Evolutionary conservation across 1,284 basidiomycete genomes (phyloP).

Genomic region (Malassezia arunalokei): DNA sequence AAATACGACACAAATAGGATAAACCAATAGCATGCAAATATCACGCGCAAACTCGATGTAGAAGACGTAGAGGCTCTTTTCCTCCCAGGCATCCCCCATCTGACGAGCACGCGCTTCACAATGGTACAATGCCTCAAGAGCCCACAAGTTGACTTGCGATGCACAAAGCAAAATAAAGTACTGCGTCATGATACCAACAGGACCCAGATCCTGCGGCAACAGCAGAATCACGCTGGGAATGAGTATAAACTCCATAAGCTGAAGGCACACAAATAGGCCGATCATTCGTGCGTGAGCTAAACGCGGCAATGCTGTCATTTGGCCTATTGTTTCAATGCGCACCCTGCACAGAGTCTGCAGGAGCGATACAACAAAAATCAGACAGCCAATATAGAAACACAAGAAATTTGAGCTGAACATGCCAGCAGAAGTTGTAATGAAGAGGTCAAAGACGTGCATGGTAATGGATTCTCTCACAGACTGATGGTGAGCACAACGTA

Average conservation of each 20-base stretch:
- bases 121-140: conserved; percentile 70
- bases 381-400: conserved; percentile 59
- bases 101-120: conserved; percentile 66
- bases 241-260: conserved; percentile 60
- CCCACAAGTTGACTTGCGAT: conserved; percentile 57
- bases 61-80: conserved; percentile 92
- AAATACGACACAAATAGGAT: conserved; percentile 72
- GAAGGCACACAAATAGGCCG: conserved; percentile 59
- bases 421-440: not conserved
- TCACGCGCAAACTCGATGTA: conserved; percentile 79
- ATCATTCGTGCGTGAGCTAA: conserved; percentile 75
- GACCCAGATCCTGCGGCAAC: conserved; percentile 20
- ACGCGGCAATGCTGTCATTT: conserved; percentile 67
- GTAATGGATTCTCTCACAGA: not conserved
- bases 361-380: conserved; percentile 84
- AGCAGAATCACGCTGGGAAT: conserved; percentile 58
- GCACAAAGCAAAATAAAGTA: conserved; percentile 49
- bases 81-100: conserved; percentile 59
- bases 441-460: not conserved
- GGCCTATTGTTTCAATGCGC: conserved; percentile 91
- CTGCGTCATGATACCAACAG: conserved; percentile 63
- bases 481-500: not conserved
- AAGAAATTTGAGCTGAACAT: not conserved
- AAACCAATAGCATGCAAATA: conserved; percentile 81
- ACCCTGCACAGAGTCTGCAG: conserved; percentile 95